Evolutionary conservation across 345 rosid species (phyloP).

Genomic region (Luvunga scandens): DNA sequence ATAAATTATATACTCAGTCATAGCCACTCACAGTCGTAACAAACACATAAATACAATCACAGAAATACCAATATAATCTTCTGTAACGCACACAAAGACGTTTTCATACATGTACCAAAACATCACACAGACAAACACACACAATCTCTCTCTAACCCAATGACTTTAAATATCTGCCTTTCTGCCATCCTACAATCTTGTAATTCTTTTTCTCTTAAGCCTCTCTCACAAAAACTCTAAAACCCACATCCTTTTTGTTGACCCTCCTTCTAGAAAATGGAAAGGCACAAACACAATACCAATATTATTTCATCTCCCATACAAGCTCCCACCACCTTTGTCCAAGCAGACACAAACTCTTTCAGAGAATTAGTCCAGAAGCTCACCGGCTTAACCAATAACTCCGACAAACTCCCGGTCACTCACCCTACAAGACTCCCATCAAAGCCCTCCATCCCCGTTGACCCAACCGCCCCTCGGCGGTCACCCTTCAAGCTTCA

Average conservation of each 20-base stretch:
- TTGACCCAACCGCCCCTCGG: conserved; percentile 30
- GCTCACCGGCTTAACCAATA: conserved; percentile 37
- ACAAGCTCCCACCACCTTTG: conserved; percentile 36
- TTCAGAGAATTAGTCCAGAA: conserved; percentile 51
- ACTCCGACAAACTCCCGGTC: conserved; percentile 17
- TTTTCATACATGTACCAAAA: not conserved
- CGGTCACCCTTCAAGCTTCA: conserved; percentile 48
- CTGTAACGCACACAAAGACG: not conserved
- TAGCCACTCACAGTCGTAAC: too few species aligned
- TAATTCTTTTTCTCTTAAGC: not conserved
- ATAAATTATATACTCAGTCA: too few species aligned
- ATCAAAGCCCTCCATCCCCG: conserved; percentile 16
- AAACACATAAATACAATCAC: too few species aligned
- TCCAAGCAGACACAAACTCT: conserved; percentile 43
- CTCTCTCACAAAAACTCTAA: not conserved
- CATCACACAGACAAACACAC: not conserved
- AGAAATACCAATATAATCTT: not conserved
- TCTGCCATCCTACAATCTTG: not conserved
- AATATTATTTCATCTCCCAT: conserved; percentile 12
- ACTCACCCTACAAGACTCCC: conserved; percentile 22
- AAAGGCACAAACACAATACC: conserved; percentile 16
- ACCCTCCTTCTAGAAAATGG: conserved; percentile 10
- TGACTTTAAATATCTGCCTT: not conserved
- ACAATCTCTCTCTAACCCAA: not conserved
- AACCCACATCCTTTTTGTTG: not conserved